Conservation (phyloP, 108 stramenopile genomes). For the Nitzschia inconspicua region DNA sequence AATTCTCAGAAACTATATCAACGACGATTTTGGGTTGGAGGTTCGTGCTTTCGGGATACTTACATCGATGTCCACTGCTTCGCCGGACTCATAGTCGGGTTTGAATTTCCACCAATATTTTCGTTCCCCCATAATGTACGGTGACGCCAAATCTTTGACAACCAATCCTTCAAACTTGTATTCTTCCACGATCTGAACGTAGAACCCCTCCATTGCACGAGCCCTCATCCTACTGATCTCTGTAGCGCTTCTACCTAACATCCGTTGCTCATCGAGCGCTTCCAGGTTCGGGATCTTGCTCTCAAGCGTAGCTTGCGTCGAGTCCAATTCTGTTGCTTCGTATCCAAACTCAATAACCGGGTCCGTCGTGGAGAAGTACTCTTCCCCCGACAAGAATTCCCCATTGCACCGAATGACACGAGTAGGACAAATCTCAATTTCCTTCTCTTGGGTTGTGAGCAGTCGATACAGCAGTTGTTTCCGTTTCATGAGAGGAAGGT, state of each 20-base stretch:
- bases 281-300: slow-evolving; percentile 11
- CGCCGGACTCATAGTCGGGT: slow-evolving; percentile 45
- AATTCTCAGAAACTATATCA: too few species aligned
- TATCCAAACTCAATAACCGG: slow-evolving; percentile 30
- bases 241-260: slow-evolving; percentile 12
- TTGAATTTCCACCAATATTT: slow-evolving; percentile 79
- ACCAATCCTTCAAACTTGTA: slow-evolving; percentile 72
- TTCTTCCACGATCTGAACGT: slow-evolving; percentile 56
- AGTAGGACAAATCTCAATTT: slow-evolving; percentile 60
- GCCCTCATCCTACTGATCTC: slow-evolving; percentile 64
- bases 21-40: too few species aligned
- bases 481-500: slow-evolving; percentile 54
- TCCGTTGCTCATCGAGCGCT: slow-evolving; percentile 20
- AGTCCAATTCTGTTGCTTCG: slow-evolving; percentile 46
- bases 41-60: too few species aligned
- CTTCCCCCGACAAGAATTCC: slow-evolving; percentile 40
- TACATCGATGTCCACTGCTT: slow-evolving; percentile 65
- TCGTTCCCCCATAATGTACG: slow-evolving; percentile 55
- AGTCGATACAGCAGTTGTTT: slow-evolving; percentile 66
- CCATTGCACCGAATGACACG: slow-evolving; percentile 73
- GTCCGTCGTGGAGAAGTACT: slow-evolving; percentile 49
- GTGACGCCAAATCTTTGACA: slow-evolving; percentile 78
- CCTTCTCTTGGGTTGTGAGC: slow-evolving; percentile 49
- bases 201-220: slow-evolving; percentile 54
- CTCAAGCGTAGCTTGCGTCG: slow-evolving; percentile 40